Conservation (phyloP, 371 early-diverging fungal species). For the Antonospora locustae region DNA sequence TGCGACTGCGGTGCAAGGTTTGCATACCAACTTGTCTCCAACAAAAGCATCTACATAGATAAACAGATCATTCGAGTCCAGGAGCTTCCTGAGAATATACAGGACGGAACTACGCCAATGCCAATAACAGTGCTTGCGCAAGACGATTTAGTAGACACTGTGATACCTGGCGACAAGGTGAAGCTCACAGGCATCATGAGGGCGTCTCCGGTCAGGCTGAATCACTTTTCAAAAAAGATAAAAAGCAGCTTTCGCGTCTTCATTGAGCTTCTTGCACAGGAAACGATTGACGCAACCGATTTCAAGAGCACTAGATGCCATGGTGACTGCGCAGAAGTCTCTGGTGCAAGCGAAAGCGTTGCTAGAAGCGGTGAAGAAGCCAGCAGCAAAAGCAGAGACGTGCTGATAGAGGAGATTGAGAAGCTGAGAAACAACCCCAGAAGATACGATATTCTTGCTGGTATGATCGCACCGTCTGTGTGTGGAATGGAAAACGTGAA, state of each 20-base stretch:
- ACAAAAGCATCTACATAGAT: slow-evolving; percentile 75
- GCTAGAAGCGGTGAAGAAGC: slow-evolving; percentile 1
- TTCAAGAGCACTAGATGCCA: too few species aligned
- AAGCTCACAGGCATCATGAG: slow-evolving; percentile 87
- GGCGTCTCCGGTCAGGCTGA: slow-evolving; percentile 78
- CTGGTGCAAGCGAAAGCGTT: slow-evolving; percentile 56
- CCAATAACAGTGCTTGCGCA: slow-evolving; percentile 75
- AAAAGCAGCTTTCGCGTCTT: slow-evolving; percentile 84
- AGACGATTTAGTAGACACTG: slow-evolving; percentile 80
- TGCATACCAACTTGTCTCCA: slow-evolving; percentile 62
- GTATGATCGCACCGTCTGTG: slow-evolving; percentile 76
- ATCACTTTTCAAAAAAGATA: slow-evolving; percentile 72
- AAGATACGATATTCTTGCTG: slow-evolving; percentile 52
- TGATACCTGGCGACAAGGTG: slow-evolving; percentile 86
- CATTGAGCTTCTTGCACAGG: slow-evolving; percentile 69
- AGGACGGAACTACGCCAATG: slow-evolving; percentile 95
- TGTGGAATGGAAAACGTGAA: slow-evolving; percentile 90
- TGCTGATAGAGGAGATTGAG: slow-evolving; percentile 18
- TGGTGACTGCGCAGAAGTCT: slow-evolving; percentile 55
- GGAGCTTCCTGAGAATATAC: slow-evolving; percentile 90
- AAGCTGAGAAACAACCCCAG: slow-evolving; percentile 55
- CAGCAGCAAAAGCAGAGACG: neutral
- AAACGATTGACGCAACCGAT: slow-evolving; percentile 62
- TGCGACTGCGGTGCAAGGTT: slow-evolving; percentile 60
- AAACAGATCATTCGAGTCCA: slow-evolving; percentile 88